Evolutionary conservation across 2,329 filamentous ascomycete species (phyloP).

Genomic region (Fusarium sacchari): DNA sequence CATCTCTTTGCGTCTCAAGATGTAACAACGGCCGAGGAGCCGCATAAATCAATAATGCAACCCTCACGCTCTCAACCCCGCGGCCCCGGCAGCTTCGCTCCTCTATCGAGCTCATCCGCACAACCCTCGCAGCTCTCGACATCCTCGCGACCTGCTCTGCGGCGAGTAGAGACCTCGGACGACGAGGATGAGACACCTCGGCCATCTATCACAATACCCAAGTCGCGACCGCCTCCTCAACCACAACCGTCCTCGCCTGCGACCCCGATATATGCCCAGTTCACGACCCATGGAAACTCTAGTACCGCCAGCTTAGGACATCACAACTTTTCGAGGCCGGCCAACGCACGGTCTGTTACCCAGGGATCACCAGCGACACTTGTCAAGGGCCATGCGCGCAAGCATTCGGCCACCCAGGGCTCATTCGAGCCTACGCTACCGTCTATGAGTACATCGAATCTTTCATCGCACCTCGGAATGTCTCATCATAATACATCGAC

Average conservation of each 20-base stretch:
- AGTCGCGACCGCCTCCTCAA: slow-evolving; percentile 53
- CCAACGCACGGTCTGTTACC: slow-evolving; percentile 46
- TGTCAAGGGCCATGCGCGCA: slow-evolving; percentile 63
- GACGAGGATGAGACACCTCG: slow-evolving; percentile 39
- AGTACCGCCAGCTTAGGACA: slow-evolving; percentile 56
- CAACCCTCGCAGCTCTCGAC: slow-evolving; percentile 44
- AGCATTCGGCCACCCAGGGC: slow-evolving; percentile 78
- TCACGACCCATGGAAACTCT: slow-evolving; percentile 58
- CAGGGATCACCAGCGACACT: slow-evolving; percentile 46
- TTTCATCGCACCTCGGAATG: slow-evolving; percentile 61
- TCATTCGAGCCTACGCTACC: slow-evolving; percentile 80
- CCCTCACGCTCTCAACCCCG: slow-evolving; percentile 57
- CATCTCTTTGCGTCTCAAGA: slow-evolving; percentile 48
- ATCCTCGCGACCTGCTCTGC: slow-evolving; percentile 48
- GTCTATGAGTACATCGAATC: slow-evolving; percentile 66
- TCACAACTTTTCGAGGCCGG: slow-evolving; percentile 68
- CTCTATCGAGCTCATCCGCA: slow-evolving; percentile 53
- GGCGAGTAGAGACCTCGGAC: slow-evolving; percentile 46
- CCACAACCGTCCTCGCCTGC: slow-evolving; percentile 48
- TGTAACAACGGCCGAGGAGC: slow-evolving; percentile 51
- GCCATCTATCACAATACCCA: slow-evolving; percentile 56
- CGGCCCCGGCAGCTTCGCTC: slow-evolving; percentile 66
- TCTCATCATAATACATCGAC: slow-evolving; percentile 46
- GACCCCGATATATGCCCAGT: slow-evolving; percentile 61
- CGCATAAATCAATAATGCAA: slow-evolving; percentile 56